Evolutionary conservation across 2,329 filamentous ascomycete genomes (phyloP).

Genomic region (Trichoderma atrobrunneum): DNA sequence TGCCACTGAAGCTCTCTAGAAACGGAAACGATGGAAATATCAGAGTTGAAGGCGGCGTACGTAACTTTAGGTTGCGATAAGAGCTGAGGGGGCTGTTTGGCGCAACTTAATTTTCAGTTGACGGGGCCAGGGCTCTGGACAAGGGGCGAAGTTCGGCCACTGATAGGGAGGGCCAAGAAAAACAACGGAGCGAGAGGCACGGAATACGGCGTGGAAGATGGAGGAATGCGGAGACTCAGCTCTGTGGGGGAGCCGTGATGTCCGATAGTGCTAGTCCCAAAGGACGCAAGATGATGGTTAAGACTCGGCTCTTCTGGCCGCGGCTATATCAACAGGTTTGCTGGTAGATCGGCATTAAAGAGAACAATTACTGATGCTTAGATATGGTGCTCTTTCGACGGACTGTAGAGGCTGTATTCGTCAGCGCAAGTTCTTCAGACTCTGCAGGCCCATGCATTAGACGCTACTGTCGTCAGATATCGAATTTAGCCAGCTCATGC

Average conservation of each 20-base stretch:
- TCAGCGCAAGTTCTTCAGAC: background rate
- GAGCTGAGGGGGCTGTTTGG: background rate
- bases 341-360: slow-evolving; percentile 1
- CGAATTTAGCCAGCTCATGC: background rate
- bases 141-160: background rate
- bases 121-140: background rate
- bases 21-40: background rate
- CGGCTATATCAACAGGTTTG: background rate
- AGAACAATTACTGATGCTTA: too few species aligned
- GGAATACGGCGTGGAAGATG: background rate
- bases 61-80: background rate
- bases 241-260: slow-evolving; percentile 6
- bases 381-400: background rate
- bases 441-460: background rate
- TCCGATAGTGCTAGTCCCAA: slow-evolving; percentile 8
- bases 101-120: background rate
- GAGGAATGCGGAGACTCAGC: slow-evolving; percentile 8
- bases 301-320: background rate
- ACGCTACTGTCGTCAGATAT: background rate
- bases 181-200: background rate
- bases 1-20: background rate
- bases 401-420: background rate
- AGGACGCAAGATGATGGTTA: background rate
- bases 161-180: background rate
- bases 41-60: background rate